Base-by-base conservation (phyloP, 495 filamentous ascomycete genomes). In the Haplographium delicatum region DNA sequence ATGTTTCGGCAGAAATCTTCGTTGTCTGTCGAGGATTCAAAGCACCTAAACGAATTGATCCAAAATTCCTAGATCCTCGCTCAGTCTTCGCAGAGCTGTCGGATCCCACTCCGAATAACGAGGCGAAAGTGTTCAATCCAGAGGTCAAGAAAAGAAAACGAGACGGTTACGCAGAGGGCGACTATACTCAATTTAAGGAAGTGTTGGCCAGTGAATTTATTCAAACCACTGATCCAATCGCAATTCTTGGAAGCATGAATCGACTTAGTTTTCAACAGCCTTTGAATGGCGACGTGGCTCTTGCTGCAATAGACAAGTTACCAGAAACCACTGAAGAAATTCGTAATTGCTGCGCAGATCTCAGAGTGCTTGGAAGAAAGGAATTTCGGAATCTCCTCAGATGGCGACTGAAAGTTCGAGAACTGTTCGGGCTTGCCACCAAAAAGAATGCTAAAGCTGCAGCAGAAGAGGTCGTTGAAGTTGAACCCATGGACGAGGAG, bases 1-100 rank as follows among this genome's bases (percentile, higher is more conserved):
- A 91, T 54, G 93, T 97, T 22, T 95, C 89, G 20, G 91, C 91
- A 48, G 91, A 97, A 74, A 97, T 96, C 43, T 97, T 96, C 74
- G 93, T 96, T 55, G 91, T 97, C 18, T 97, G 93, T 65, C 83
- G 83, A 46, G 91, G 91, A 3, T 97, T 80, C 75, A 93, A 89
- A 71, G 93, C 93, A 1, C 94, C 93, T 0, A 96, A 95, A 65
- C 78, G 80, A 43, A 79, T 98, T 49, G 93, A 98, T 63, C 89
- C 94, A 3, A 86, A 86, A 51, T 91, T 98, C 61, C 78, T 98
- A 41, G 93, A 98, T 64, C 81, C 93, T 5, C 81, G 83, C 30
- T 80, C 88, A 44, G 94, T 96, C 16, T 99, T 99, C 64, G 91
- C 94, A 35, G 93, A 99, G 67, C 72, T 96, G n/a, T 74, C 85